Evolutionary conservation across 139 green algal genomes (phyloP).

Genomic region (Pedinophyceae sp.): DNA sequence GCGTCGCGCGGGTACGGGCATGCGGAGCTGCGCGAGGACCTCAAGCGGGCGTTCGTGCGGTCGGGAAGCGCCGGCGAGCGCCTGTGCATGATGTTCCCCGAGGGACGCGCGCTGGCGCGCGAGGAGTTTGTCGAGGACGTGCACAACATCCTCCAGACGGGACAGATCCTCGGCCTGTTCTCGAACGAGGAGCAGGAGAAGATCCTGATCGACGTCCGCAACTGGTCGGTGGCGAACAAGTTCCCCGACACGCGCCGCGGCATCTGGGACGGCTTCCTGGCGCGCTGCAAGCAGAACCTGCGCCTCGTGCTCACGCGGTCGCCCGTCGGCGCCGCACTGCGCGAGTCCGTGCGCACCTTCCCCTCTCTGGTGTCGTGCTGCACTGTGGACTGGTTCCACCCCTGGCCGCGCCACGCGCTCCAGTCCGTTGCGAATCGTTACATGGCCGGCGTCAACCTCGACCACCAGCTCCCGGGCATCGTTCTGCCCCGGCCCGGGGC

Average conservation of each 20-base stretch:
- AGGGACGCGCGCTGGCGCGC: constrained; percentile 18
- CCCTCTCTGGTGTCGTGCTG: constrained; percentile 20
- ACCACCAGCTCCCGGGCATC: background rate
- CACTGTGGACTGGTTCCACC: constrained; percentile 24
- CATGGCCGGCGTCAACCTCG: background rate
- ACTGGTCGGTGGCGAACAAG: background rate
- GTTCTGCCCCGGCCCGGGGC: too few species aligned
- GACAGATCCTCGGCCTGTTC: constrained; percentile 22
- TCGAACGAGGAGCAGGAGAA: constrained; percentile 14
- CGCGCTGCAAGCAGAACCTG: constrained; percentile 8
- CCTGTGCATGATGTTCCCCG: constrained; percentile 18
- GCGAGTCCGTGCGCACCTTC: constrained; percentile 16
- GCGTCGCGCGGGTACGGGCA: constrained; percentile 8
- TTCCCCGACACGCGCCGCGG: constrained; percentile 5
- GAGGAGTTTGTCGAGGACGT: constrained; percentile 25
- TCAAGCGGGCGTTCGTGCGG: constrained; percentile 12
- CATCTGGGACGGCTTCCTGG: constrained; percentile 17
- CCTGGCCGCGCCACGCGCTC: constrained; percentile 3
- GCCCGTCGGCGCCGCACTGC: constrained; percentile 17
- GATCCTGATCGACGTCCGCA: constrained; percentile 10
- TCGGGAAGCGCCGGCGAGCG: constrained; percentile 11
- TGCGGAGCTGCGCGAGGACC: constrained; percentile 22
- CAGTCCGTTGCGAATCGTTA: background rate
- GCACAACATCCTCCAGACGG: constrained; percentile 21
- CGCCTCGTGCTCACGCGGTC: constrained; percentile 19